Evolutionary conservation across 345 rosid genomes (phyloP).

Genomic region (Psidium guajava): DNA sequence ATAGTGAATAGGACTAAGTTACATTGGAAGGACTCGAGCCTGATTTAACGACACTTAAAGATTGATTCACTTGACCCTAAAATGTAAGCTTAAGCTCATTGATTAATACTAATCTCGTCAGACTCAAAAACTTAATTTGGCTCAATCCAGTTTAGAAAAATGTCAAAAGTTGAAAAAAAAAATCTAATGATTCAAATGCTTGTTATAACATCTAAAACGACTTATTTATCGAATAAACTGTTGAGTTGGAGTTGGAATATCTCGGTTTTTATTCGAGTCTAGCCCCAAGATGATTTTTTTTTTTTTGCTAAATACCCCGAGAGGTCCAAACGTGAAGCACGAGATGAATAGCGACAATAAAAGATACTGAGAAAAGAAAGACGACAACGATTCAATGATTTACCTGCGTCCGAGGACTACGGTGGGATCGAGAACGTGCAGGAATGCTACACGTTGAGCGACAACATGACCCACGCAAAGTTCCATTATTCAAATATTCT

Average conservation of each 20-base stretch:
- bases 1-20: no score
- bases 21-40: no score
- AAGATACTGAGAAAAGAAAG: neutral
- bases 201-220: no score
- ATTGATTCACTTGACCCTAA: no score
- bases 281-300: neutral
- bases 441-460: neutral
- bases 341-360: neutral
- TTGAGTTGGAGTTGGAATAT: neutral
- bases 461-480: neutral
- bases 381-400: neutral
- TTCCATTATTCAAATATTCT: neutral
- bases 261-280: neutral
- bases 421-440: neutral
- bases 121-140: no score
- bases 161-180: no score
- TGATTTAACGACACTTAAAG: no score
- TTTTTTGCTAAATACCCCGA: neutral
- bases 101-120: no score
- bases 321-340: neutral
- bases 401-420: neutral
- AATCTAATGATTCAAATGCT: no score
- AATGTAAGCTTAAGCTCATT: no score
- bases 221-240: no score
- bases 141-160: no score